Base-by-base conservation (phyloP, 441 rosid genomes). In the Mallotus repandus region DNA sequence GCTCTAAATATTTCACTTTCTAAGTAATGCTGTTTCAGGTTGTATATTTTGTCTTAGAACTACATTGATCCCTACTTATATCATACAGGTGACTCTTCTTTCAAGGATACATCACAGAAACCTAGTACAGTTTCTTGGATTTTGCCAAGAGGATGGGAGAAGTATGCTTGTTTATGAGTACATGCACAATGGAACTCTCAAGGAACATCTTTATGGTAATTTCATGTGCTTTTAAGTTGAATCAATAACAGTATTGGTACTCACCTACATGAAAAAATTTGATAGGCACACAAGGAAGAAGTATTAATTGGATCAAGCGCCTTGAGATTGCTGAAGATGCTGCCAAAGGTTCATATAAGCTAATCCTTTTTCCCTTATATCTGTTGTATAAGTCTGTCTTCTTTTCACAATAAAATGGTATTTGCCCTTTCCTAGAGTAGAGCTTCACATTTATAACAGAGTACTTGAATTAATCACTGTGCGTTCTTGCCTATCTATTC, bases 51-150 rank as follows among this genome's bases (percentile, higher is more conserved):
- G 4, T 43, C 16, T 66, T 18, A 46, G 73, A 70, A 50, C 78
- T 68, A 69, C 70, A 46, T 48, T 68, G 32, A 19, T n/a, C 15
- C 0, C 5, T 57, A 38, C 55, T 69, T 74, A 11, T 66, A n/a
- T 75, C 76, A 46, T 18, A 13, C 74, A 96, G 99, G 98, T 96
- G 77, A 87, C 84, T 53, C 90, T 96, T 81, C 97, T 96, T 60
- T 96, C 99, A 57, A 91, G 98, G 86, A 96, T 96, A 84, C 99
- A 96, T 87, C 99, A 96, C 72, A 84, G 98, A 73, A 96, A 93
- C 84, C 84, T 96, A 52, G 97, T 96, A 59, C 97, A 96, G 85
- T 96, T 96, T 88, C 92, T 89, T 71, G 99, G 99, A 12, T 96
- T 86, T 82, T 96, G 98, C 82, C 99, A 93, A 90, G 99, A 96